Percentiles rank a stretch among this genome's conserved stretches.
phyloP scores from a whole-genome alignment of 148 eudicot genomes.

The Persicaria tinctoria region DNA sequence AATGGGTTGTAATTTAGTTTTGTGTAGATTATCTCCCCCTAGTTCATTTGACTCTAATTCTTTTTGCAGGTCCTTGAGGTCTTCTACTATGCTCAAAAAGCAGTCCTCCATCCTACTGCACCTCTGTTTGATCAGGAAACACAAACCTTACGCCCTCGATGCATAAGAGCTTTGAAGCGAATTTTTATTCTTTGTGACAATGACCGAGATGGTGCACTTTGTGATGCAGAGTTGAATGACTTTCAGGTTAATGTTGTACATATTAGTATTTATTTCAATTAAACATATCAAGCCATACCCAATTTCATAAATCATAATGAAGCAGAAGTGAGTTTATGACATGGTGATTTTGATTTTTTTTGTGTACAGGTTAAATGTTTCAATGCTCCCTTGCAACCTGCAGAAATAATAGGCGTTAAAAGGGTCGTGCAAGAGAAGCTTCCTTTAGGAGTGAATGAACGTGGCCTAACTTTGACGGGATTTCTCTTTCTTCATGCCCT shows the following conservation, averaged over 20 bases:
- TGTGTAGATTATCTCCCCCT: background rate
- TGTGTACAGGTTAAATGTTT: slow-evolving; percentile 79
- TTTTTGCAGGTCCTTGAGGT: slow-evolving; percentile 83
- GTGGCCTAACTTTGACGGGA: slow-evolving; percentile 87
- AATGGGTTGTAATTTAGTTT: background rate
- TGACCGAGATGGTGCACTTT: slow-evolving; percentile 94
- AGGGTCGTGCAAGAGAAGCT: slow-evolving; percentile 93
- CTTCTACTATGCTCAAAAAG: slow-evolving; percentile 93
- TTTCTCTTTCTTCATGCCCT: slow-evolving; percentile 88
- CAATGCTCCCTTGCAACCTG: slow-evolving; percentile 89
- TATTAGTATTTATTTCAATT: slow-evolving; percentile 1
- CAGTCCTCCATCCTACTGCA: slow-evolving; percentile 92
- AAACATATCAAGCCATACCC: background rate
- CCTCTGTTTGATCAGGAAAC: slow-evolving; percentile 92
- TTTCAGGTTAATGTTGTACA: slow-evolving; percentile 57
- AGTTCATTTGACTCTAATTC: background rate
- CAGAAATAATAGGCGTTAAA: slow-evolving; percentile 87
- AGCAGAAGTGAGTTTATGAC: background rate
- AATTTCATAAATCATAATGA: background rate
- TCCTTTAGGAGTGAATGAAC: slow-evolving; percentile 76
- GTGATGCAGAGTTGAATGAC: slow-evolving; percentile 88
- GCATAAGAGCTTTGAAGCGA: slow-evolving; percentile 82
- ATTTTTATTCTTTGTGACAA: slow-evolving; percentile 88
- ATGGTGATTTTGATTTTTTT: background rate
- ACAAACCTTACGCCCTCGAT: slow-evolving; percentile 83